Evolutionary conservation across 805 yeast genomes (phyloP), one percentile per base, ranked within the genome.

Genomic region (Wickerhamomyces hampshirensis): DNA sequence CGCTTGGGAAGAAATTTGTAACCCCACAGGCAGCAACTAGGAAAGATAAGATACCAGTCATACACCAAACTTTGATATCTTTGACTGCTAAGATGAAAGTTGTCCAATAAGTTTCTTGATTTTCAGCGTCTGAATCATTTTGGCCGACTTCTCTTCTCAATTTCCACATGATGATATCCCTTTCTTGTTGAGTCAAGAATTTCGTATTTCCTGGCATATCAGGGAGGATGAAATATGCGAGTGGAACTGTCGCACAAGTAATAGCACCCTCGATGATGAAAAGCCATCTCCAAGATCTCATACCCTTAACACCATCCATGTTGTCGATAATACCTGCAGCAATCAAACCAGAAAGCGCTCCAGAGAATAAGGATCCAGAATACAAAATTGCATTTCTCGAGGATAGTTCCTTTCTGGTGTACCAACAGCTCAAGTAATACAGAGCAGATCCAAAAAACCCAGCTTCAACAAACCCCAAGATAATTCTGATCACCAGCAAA

Each of bases 261-360:
- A 71, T 63, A 3, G 65, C 62, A 29, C 83, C 83, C 53, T 78
- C 83, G 42, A 78, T 73, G 30, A 79, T 71, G 50, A 76, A 79
- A 15, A 77, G 49, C 84, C 84, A 77, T 57, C 79, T 66, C 83
- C 83, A 77, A 9, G 84, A 83, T 11, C 67, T 63, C 13, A 76
- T 48, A 1, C 37, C 73, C 69, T 44, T 69, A 11, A 29, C 35
- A 27, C 45, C 44, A 30, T 50, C 64, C 64, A 75, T 60, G 44
- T 65, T 63, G 17, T 54, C 56, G 43, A 66, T 67, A 31, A 74
- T 74, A 1, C 74, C 71, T 13, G 70, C 68, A 45, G 75, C 81
- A 67, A 76, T 65, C 17, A 71, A 64, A 1, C 76, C 72, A 28
- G 77, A 68, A 40, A 75, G 69, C 33, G 75, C 69, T 21, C 73